A percentile compares a stretch with the other conserved stretches of the same genome.
These are phyloP conservation scores for Lavandula angustifolia DNA, from an alignment of 257 asterid species.

Conservation along the genomic window DNA sequence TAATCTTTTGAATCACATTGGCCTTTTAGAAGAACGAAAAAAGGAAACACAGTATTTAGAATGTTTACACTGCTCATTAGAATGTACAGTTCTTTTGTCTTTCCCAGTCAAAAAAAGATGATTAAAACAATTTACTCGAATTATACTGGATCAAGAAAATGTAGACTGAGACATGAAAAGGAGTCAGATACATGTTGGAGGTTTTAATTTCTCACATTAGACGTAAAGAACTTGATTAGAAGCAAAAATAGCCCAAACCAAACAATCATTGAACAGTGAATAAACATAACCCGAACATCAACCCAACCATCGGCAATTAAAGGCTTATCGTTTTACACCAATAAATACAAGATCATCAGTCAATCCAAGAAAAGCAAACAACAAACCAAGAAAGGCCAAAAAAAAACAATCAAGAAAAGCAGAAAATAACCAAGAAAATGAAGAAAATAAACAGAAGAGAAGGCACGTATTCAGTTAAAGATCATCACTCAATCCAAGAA, in stretches of 20 bases:
- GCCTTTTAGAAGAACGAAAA: neutral
- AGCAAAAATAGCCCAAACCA: slow-evolving; percentile 21
- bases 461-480: no score
- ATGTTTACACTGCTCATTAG: neutral
- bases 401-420: no score
- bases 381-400: no score
- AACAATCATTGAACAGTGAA: neutral
- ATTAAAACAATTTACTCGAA: neutral
- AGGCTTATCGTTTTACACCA: slow-evolving; percentile 29
- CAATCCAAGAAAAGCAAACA: neutral
- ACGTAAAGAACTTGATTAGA: neutral
- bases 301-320: slow-evolving; percentile 1
- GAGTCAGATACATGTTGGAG: neutral
- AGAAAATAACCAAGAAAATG: no score
- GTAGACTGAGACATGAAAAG: neutral
- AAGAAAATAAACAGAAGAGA: no score
- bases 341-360: slow-evolving; percentile 17
- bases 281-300: slow-evolving; percentile 6
- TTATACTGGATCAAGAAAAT: neutral
- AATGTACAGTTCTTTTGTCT: no score
- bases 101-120: neutral
- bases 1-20: slow-evolving; percentile 1
- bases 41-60: neutral
- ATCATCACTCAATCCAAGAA: no score
- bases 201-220: slow-evolving; percentile 3